A percentile compares a stretch with the other conserved stretches of the same genome.
phyloP scores from a whole-genome alignment of 805 yeast genomes.

The Blastobotrys peoriensis region DNA sequence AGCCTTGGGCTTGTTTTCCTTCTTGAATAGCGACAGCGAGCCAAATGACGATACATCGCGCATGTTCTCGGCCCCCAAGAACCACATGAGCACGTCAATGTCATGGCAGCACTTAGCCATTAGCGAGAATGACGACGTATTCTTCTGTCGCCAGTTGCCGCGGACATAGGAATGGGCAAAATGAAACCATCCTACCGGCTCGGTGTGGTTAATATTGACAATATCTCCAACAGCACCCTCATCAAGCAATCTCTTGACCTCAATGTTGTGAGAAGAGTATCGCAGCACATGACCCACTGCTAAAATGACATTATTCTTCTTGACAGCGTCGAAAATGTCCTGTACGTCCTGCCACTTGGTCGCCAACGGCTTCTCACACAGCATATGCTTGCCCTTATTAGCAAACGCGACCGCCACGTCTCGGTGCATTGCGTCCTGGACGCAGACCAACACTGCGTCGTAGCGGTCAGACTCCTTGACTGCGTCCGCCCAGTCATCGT shows the following conservation, averaged over 20 bases:
- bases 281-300: constrained; percentile 25
- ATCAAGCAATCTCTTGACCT: constrained; percentile 18
- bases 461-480: constrained; percentile 13
- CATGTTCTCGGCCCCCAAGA: constrained; percentile 19
- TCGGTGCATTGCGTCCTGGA: constrained; percentile 21
- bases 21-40: constrained; percentile 17
- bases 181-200: constrained; percentile 24
- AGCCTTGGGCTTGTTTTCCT: constrained; percentile 19
- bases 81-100: constrained; percentile 23
- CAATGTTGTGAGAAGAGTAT: constrained; percentile 22
- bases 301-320: constrained; percentile 17
- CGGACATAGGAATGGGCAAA: constrained; percentile 26
- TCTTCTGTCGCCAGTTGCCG: constrained; percentile 22
- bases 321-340: constrained; percentile 19
- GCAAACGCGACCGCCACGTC: constrained; percentile 25
- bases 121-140: constrained; percentile 19
- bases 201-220: constrained; percentile 23
- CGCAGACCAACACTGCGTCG: constrained; percentile 21
- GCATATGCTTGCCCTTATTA: constrained; percentile 17
- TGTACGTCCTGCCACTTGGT: constrained; percentile 20
- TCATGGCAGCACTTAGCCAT: constrained; percentile 27
- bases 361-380: constrained; percentile 25
- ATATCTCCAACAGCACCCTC: constrained; percentile 21
- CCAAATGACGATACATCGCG: constrained; percentile 21
- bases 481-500: constrained; percentile 18